Base-by-base conservation (phyloP, 768 basidiomycete genomes). In the Russula lepida region DNA sequence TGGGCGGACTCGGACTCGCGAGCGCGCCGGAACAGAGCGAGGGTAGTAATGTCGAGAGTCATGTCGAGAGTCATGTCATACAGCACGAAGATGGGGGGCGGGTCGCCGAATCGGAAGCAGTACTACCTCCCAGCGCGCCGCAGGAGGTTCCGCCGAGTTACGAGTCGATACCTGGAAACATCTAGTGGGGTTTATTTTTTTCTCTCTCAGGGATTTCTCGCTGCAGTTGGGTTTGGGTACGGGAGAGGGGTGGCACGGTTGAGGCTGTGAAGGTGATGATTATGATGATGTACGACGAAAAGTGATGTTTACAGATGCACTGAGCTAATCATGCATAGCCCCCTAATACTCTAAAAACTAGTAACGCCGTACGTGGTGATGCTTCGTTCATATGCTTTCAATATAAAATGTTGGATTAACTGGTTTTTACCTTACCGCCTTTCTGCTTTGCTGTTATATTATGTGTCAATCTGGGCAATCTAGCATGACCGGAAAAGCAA, bases 61-160 rank as follows among this genome's bases (percentile, higher is more conserved):
- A n/a, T n/a, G n/a, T n/a, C n/a, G n/a, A n/a, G 32, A 56, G 64
- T 32, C 51, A 41, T 32, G 57, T 72, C 8, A 51, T 73, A 55
- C 71, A 71, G 59, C 72, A 73, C 50, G 46, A 53, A 58, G 72
- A 73, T 33, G 72, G 62, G 4, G 72, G 72, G 2, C 64, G 68
- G 4, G 3, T 62, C 13, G 8, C 43, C 27, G 56, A 23, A 8
- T 21, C 43, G n/a, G n/a, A n/a, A n/a, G n/a, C n/a, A n/a, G n/a
- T n/a, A 9, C 13, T 4, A 57, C 64, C 49, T 56, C 59, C 56
- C 46, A 56, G 30, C 8, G 64, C 64, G 48, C 54, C 60, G 51
- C 58, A 57, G 4, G 72, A 73, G 67, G 59, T 73, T 28, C 57
- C 57, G 3, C 57, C 57, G 9, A 58, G 57, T n/a, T 58, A 58